Evolutionary conservation across 257 asterid species (phyloP).

Genomic region (Capsicum chinense): DNA sequence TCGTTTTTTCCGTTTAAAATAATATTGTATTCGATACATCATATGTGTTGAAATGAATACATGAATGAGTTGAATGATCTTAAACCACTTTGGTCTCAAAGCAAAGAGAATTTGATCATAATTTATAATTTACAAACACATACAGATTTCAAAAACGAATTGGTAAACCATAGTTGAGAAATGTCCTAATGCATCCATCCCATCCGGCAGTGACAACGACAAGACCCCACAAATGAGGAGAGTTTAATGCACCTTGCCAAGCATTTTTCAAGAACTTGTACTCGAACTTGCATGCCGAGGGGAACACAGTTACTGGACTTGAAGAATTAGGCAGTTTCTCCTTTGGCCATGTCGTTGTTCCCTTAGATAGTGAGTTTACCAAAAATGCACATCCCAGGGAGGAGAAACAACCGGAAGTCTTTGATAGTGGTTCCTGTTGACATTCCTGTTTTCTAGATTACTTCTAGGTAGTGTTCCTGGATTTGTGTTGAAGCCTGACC

Average conservation of each 20-base stretch:
- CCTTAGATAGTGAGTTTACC: constrained; percentile 62
- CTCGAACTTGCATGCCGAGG: constrained; percentile 52
- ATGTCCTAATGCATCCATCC: constrained; percentile 90
- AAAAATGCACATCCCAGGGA: constrained; percentile 63
- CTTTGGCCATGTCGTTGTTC: constrained; percentile 82
- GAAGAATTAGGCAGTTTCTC: constrained; percentile 57
- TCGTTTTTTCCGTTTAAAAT: too few species aligned
- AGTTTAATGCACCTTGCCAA: constrained; percentile 58
- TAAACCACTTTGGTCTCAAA: constrained; percentile 3
- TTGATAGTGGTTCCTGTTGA: constrained; percentile 50
- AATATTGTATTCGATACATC: too few species aligned
- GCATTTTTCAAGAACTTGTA: constrained; percentile 72
- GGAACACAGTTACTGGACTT: constrained; percentile 40
- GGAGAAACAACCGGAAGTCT: constrained; percentile 53
- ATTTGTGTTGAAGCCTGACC: constrained; percentile 75
- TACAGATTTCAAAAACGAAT: constrained; percentile 54
- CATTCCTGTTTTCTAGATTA: constrained; percentile 46
- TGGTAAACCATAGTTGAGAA: constrained; percentile 84
- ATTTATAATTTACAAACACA: not conserved
- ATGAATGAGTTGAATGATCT: too few species aligned
- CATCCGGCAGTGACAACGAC: constrained; percentile 90
- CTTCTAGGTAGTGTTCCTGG: constrained; percentile 51
- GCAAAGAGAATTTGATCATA: constrained; percentile 1
- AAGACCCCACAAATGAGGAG: constrained; percentile 79
- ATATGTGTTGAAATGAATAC: too few species aligned